Conservation (phyloP, 129 eudicot species). For the Lonicera japonica region DNA sequence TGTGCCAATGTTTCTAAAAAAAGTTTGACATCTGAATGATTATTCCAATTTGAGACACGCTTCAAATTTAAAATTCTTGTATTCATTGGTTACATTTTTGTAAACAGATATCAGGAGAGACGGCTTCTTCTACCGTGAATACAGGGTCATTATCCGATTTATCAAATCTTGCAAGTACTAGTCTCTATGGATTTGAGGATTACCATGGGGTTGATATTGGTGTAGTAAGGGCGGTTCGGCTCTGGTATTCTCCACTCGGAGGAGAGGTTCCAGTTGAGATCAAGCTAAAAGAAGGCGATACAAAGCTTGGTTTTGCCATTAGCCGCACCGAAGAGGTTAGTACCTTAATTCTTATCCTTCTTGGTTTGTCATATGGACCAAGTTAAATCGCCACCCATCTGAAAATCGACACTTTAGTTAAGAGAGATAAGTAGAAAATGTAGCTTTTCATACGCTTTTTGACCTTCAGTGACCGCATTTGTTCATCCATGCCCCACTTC, state of each 20-base stretch:
- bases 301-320: constrained; percentile 79
- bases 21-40: too few relatives aligned
- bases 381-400: not conserved
- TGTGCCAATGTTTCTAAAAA: too few relatives aligned
- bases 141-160: constrained; percentile 71
- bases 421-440: too few relatives aligned
- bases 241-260: constrained; percentile 84
- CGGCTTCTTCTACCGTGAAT: constrained; percentile 68
- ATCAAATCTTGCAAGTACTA: constrained; percentile 64
- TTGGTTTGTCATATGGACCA: not conserved
- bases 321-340: constrained; percentile 89
- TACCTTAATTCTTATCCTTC: not conserved
- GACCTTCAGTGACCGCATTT: too few relatives aligned
- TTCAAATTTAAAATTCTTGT: too few relatives aligned
- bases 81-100: not conserved
- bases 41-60: too few relatives aligned
- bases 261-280: constrained; percentile 74
- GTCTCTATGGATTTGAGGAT: constrained; percentile 91
- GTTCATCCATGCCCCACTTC: too few relatives aligned
- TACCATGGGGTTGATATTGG: constrained; percentile 97
- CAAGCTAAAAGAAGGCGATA: constrained; percentile 56
- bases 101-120: constrained; percentile 79
- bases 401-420: not conserved
- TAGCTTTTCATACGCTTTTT: too few relatives aligned
- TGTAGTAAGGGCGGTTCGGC: constrained; percentile 82